Evolutionary conservation across 352 stramenopile genomes (phyloP), one percentile per base, ranked within the genome.

Genomic region (Phytophthora melonis): DNA sequence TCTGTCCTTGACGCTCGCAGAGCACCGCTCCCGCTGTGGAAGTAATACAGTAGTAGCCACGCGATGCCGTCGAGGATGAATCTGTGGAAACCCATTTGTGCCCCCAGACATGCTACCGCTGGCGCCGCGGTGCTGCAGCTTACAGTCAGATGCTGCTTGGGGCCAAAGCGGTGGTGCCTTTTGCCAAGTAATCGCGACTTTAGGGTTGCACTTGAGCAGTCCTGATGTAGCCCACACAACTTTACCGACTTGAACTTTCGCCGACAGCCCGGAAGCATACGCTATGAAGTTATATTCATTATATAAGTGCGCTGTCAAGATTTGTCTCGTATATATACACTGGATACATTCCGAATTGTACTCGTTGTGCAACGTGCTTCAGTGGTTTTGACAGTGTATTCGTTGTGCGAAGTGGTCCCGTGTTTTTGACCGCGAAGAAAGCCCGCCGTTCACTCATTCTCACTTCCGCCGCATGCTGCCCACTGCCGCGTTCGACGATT

Each of bases 381-480:
- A 25, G 23, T 25, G 23, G 23, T 1, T 25, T 25, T 25, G 23
- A 25, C 23, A 25, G 23, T 19, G 14, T 11, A 14, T 34, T 5
- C 32, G 27, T 32, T 32, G 27, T 32, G 27, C 27, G 43, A 23
- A 19, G n/a, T 39, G 57, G 49, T n/a, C 21, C 18, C 68, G 49
- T 67, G 56, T 64, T 62, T 69, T 50, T 69, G 11, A 14, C 13
- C 7, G n/a, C 41, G 39, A 41, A 16, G 47, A 52, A 11, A 39
- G 32, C 66, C 62, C 49, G 21, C 36, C 50, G 49, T 30, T 19
- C 39, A 14, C 49, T 60, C 58, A 69, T 59, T 72, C 60, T 54
- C 49, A 34, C 4, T 72, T 72, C 34, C 13, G 25, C 18, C 64
- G 64, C 43, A 74, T 74, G 67, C 67, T 32, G 34, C 18, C 2